Evolutionary conservation across 2,329 filamentous ascomycete species (phyloP), one percentile per base, ranked within the genome.

Genomic region (Pleomassaria siparia): DNA sequence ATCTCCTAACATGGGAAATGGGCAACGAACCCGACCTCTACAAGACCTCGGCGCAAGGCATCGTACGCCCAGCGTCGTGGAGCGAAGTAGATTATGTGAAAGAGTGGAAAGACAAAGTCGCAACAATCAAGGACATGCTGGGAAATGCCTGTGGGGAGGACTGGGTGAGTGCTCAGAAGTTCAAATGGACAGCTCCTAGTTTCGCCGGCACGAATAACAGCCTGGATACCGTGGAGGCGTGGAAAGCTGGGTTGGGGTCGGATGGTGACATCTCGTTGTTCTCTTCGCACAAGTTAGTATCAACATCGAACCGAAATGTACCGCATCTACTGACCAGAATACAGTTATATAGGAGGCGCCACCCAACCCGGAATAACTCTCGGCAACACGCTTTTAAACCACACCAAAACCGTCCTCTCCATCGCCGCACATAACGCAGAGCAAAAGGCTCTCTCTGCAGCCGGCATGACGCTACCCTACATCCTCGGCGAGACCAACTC

Each of bases 331-430:
- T 42, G 12, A 26, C 21, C 42, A 16, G n/a, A 25, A 24, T 16
- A 84, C 85, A 85, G 81, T 69, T 86, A 86, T 64, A 85, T 86
- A 54, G 78, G 75, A 45, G 81, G 81, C 43, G 81, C 83, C 29
- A 75, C 74, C 2, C 71, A 75, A n/a, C 80, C 78, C 0, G 83
- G 83, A 12, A 80, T 86, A 2, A 86, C 83, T 0, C 76, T 86
- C 0, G 79, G 82, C 60, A 74, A 74, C 15, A 85, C 83, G 0
- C 72, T 87, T 2, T 79, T 86, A 78, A 86, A 86, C 69, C 83
- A 86, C 67, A 78, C 75, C 15, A 72, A 71, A 44, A 84, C 78
- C 3, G 72, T 74, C 3, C 57, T 64, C 6, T 79, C 76, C 9
- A 72, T 85, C 29, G 60, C 71, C 40, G 66, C 70, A 2, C 81